These are phyloP conservation scores for Trichoderma aggressivum DNA, from an alignment of 2,329 filamentous ascomycete genomes.

Conservation along the genomic window DNA sequence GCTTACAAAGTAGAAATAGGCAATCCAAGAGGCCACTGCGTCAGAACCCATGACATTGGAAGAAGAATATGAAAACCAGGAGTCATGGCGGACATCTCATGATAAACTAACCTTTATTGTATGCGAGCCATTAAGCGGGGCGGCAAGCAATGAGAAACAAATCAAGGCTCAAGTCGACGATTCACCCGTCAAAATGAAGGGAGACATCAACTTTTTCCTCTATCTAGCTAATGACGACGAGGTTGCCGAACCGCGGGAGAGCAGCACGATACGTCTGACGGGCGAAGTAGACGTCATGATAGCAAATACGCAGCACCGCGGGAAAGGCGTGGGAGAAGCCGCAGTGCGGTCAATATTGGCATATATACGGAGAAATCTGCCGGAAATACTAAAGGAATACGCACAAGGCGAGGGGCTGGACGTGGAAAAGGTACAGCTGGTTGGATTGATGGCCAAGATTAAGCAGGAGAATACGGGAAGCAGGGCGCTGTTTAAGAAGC, in stretches of 20 bases:
- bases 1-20: conserved; percentile 39
- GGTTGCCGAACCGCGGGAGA: conserved; percentile 21
- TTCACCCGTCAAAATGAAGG: conserved; percentile 56
- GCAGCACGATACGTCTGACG: conserved; percentile 33
- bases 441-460: conserved; percentile 54
- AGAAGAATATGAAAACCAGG: conserved; percentile 87
- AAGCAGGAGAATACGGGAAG: conserved; percentile 54
- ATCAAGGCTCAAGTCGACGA: conserved; percentile 49
- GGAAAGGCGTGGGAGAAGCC: conserved; percentile 62
- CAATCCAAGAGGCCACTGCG: conserved; percentile 78
- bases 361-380: conserved; percentile 59
- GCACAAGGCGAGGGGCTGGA: conserved; percentile 21
- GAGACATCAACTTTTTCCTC: conserved; percentile 81
- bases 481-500: conserved; percentile 47
- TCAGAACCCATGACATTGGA: conserved; percentile 77
- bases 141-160: neutral
- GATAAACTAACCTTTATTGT: conserved; percentile 94
- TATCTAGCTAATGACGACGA: conserved; percentile 47
- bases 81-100: conserved; percentile 73
- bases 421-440: conserved; percentile 18
- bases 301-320: conserved; percentile 54
- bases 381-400: conserved; percentile 51
- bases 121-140: conserved; percentile 49
- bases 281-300: conserved; percentile 90
- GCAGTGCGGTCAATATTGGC: conserved; percentile 65